phyloP scores from a whole-genome alignment of 1,284 basidiomycete genomes.

The Papiliotrema nemorosa region DNA sequence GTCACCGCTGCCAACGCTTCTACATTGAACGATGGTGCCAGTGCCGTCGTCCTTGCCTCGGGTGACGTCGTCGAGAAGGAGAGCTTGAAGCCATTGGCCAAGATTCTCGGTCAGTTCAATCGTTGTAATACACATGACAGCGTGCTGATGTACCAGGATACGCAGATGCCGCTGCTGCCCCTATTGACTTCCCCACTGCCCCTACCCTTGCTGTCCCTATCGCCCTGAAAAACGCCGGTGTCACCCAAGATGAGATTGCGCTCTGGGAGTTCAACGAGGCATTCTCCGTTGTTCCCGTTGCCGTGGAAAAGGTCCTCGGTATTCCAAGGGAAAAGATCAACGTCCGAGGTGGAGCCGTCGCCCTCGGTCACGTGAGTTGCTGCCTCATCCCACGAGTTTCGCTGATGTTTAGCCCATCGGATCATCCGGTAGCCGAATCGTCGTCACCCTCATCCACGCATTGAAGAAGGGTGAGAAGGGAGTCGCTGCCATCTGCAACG shows the following conservation, averaged over 20 bases:
- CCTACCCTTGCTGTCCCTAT: conserved; percentile 87
- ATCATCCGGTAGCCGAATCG: conserved; percentile 90
- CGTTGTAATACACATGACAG: conserved; percentile 24
- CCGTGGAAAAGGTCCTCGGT: conserved; percentile 82
- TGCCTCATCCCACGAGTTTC: no score
- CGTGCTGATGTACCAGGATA: conserved; percentile 60
- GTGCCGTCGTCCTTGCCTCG: conserved; percentile 88
- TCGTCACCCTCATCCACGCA: conserved; percentile 88
- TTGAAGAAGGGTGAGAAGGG: conserved; percentile 95
- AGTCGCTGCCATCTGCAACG: conserved; percentile 96
- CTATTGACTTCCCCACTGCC: conserved; percentile 95
- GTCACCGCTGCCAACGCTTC: conserved; percentile 96
- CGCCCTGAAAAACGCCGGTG: conserved; percentile 81
- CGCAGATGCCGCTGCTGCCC: conserved; percentile 93
- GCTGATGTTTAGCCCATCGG: conserved; percentile 65
- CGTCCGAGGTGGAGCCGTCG: conserved; percentile 87
- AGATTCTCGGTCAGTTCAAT: conserved; percentile 69
- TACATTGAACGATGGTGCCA: conserved; percentile 96
- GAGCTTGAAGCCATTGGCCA: conserved; percentile 83
- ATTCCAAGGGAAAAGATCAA: conserved; percentile 89
- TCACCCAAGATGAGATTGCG: conserved; percentile 79
- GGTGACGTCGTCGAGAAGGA: conserved; percentile 85
- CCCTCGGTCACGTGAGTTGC: conserved; percentile 70
- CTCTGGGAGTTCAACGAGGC: conserved; percentile 98
- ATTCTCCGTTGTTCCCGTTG: conserved; percentile 89